Evolutionary conservation across 805 yeast species (phyloP).

Genomic region (Maudiozyma saulgeensis): DNA sequence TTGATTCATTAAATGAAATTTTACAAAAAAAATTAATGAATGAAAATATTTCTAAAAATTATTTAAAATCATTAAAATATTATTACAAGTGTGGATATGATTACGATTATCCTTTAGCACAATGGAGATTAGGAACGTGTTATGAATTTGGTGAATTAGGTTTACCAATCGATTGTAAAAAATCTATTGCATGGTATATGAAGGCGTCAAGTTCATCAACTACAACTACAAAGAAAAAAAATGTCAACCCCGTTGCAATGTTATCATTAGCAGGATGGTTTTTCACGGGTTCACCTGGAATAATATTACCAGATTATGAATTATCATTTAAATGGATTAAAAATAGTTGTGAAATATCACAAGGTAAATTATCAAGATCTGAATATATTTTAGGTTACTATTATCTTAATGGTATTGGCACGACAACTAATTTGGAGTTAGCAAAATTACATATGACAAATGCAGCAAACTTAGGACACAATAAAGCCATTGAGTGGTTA

Average conservation of each 20-base stretch:
- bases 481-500: conserved; percentile 37
- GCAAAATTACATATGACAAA: conserved; percentile 44
- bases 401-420: conserved; percentile 57
- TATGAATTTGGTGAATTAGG: conserved; percentile 61
- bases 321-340: conserved; percentile 63
- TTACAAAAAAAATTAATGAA: conserved; percentile 10
- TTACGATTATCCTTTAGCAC: conserved; percentile 56
- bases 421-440: conserved; percentile 32
- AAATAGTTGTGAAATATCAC: conserved; percentile 37
- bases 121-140: conserved; percentile 59
- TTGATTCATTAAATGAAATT: conserved; percentile 27
- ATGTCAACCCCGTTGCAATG: conserved; percentile 49
- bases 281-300: conserved; percentile 53
- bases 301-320: conserved; percentile 44
- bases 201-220: conserved; percentile 39
- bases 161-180: conserved; percentile 42
- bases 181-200: conserved; percentile 66
- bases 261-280: conserved; percentile 72
- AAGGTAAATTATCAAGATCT: conserved; percentile 50
- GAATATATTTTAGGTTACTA: conserved; percentile 63
- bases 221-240: conserved; percentile 31
- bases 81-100: conserved; percentile 49
- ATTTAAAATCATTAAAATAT: conserved; percentile 38
- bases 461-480: conserved; percentile 56
- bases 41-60: conserved; percentile 18